A percentile compares a stretch with the other conserved stretches of the same genome.
Evolutionary conservation across 129 eudicot species (phyloP).

Genomic region (Ambrosia artemisiifolia): DNA sequence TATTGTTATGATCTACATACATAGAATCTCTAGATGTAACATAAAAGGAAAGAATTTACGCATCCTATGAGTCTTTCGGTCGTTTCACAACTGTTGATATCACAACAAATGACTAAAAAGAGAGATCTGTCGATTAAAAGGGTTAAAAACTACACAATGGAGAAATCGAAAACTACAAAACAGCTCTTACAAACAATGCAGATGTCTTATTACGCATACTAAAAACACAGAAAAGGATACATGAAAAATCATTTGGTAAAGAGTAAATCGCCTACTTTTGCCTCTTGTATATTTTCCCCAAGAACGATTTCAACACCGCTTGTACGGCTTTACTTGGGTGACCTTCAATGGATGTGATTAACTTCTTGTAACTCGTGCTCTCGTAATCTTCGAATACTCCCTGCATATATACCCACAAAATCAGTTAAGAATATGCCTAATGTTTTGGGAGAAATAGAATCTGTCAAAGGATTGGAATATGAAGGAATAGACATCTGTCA

Average conservation of each 20-base stretch:
- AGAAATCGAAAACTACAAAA: constrained; percentile 2
- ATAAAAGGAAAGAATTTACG: not conserved
- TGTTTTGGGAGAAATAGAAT: not conserved
- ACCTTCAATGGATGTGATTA: constrained; percentile 59
- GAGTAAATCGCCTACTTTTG: constrained; percentile 38
- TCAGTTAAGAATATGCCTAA: not conserved
- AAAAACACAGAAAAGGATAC: not conserved
- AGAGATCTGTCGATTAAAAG: not conserved
- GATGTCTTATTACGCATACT: constrained; percentile 20
- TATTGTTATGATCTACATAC: too few species aligned
- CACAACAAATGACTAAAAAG: not conserved
- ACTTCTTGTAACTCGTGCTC: constrained; percentile 61
- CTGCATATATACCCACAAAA: constrained; percentile 26
- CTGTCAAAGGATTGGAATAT: not conserved
- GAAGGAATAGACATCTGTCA: not conserved
- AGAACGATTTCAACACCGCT: constrained; percentile 72
- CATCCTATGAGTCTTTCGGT: not conserved
- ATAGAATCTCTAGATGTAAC: not conserved
- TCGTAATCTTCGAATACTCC: constrained; percentile 67
- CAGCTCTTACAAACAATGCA: not conserved
- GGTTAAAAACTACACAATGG: not conserved
- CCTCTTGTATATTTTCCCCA: constrained; percentile 87
- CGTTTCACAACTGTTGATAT: not conserved
- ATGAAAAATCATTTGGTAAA: constrained; percentile 6
- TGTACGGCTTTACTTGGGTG: constrained; percentile 75